phyloP scores from a whole-genome alignment of 176 grass and related monocot species.

The Oryza glumipatula region DNA sequence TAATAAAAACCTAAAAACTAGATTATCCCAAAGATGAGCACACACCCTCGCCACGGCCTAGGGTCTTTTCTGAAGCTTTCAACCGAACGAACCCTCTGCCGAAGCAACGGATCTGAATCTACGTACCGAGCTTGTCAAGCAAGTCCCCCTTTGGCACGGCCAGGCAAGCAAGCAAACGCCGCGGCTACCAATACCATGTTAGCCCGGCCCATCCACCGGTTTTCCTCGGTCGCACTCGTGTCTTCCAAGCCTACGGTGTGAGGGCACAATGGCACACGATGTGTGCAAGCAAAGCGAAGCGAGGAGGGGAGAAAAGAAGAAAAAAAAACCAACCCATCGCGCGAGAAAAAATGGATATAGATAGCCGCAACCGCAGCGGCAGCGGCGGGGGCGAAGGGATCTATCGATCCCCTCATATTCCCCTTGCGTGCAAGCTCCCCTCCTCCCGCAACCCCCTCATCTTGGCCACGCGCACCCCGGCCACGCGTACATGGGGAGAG shows the following conservation, averaged over 20 bases:
- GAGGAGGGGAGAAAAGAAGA: not conserved
- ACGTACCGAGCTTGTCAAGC: not conserved
- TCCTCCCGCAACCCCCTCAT: not conserved
- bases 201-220: not conserved
- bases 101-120: not conserved
- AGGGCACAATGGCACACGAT: not conserved
- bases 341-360: not conserved
- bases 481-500: not conserved
- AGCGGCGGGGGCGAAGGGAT: slow-evolving; percentile 44
- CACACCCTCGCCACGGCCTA: not conserved
- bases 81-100: not conserved
- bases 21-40: not conserved
- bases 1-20: not conserved
- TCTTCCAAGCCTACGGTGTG: not conserved
- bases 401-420: slow-evolving; percentile 54
- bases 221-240: not conserved
- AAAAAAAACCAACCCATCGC: not conserved
- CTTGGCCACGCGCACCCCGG: slow-evolving; percentile 48
- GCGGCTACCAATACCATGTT: not conserved
- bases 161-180: not conserved
- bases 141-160: not conserved
- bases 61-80: not conserved
- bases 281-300: not conserved
- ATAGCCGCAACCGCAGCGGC: slow-evolving; percentile 27
- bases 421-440: slow-evolving; percentile 82